A percentile compares a stretch with the other conserved stretches of the same genome.
phyloP scores from a whole-genome alignment of 306 rosid genomes.

The Medicago arabica region DNA sequence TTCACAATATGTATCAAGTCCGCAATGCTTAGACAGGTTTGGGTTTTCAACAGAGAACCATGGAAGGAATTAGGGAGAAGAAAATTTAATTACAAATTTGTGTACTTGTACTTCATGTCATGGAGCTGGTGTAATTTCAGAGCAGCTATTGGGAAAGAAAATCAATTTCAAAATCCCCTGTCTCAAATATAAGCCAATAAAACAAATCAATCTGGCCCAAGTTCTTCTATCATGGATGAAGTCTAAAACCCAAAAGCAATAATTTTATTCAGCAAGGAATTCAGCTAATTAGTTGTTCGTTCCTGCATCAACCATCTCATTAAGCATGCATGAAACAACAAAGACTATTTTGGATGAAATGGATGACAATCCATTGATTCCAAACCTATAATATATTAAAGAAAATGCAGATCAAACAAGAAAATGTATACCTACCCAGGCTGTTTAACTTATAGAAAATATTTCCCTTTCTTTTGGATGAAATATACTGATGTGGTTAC shows the following conservation, averaged over 20 bases:
- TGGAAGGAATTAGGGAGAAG: slow-evolving; percentile 18
- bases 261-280: slow-evolving; percentile 19
- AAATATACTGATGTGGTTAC: slow-evolving; percentile 8
- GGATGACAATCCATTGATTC: slow-evolving; percentile 8
- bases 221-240: neutral
- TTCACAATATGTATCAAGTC: neutral
- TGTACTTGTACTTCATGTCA: slow-evolving; percentile 14
- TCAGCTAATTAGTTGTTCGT: neutral
- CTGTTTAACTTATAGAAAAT: too few relatives aligned
- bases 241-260: neutral
- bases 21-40: slow-evolving; percentile 17
- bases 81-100: neutral
- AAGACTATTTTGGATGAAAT: slow-evolving; percentile 27
- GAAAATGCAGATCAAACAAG: neutral
- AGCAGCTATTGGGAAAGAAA: slow-evolving; percentile 30
- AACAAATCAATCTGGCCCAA: slow-evolving; percentile 17
- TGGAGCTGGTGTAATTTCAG: slow-evolving; percentile 11
- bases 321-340: slow-evolving; percentile 11
- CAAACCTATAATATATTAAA: neutral
- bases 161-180: neutral
- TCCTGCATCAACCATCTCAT: slow-evolving; percentile 10
- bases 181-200: slow-evolving; percentile 12
- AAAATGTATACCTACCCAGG: too few relatives aligned
- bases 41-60: slow-evolving; percentile 22
- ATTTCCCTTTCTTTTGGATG: slow-evolving; percentile 4